Conservation (phyloP, 1,284 basidiomycete species). For the Cutaneotrichosporon mucoides region DNA sequence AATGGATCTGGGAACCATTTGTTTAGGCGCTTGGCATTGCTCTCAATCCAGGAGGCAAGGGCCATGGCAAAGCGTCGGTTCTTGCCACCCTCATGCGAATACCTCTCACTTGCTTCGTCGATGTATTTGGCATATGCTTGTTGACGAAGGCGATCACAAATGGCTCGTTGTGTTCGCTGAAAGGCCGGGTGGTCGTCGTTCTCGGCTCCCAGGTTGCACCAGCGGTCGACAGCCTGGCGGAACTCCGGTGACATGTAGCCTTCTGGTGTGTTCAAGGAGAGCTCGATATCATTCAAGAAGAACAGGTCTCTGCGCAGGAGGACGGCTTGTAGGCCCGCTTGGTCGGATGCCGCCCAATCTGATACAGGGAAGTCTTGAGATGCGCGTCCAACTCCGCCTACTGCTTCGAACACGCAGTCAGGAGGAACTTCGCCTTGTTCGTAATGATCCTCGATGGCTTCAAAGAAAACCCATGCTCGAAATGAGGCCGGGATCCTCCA, state of each 20-base stretch:
- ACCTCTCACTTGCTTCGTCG: conserved; percentile 57
- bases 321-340: conserved; percentile 22
- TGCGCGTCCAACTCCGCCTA: conserved; percentile 67
- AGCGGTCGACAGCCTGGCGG: conserved; percentile 67
- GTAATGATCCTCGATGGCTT: conserved; percentile 80
- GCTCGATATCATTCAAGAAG: conserved; percentile 29
- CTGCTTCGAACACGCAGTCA: conserved; percentile 88
- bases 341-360: conserved; percentile 73
- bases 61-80: conserved; percentile 53
- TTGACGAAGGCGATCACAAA: conserved; percentile 65
- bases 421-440: conserved; percentile 86
- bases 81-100: conserved; percentile 33
- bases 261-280: conserved; percentile 15
- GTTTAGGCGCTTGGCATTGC: conserved; percentile 71
- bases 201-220: conserved; percentile 62
- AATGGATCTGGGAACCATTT: conserved; percentile 74
- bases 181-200: conserved; percentile 42
- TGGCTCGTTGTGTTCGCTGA: conserved; percentile 56
- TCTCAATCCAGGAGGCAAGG: conserved; percentile 86
- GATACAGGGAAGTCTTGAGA: conserved; percentile 66
- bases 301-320: conserved; percentile 27
- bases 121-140: conserved; percentile 68
- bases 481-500: conserved; percentile 85
- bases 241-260: conserved; percentile 58
- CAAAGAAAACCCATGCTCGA: conserved; percentile 74